Conservation (phyloP, 345 rosid genomes). For the Litchi chinensis region DNA sequence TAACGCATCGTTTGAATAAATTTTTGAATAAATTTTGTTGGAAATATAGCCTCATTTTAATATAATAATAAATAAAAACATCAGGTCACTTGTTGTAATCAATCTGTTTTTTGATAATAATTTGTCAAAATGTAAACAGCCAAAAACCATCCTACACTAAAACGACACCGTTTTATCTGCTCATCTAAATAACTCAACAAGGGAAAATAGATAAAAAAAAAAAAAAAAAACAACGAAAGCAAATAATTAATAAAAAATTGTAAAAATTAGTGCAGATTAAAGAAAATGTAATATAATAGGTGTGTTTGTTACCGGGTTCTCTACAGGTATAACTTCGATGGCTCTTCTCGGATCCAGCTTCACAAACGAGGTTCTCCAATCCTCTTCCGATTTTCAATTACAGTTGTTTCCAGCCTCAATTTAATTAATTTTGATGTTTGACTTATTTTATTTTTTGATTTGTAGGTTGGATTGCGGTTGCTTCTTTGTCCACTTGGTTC, state of each 20-base stretch:
- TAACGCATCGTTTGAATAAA: no score
- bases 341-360: conserved; percentile 49
- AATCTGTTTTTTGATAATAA: no score
- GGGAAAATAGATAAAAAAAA: no score
- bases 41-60: no score
- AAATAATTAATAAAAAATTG: background rate
- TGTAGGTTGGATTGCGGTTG: conserved; percentile 53
- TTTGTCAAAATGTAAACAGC: no score
- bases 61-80: no score
- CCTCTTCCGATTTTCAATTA: background rate
- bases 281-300: conserved; percentile 16
- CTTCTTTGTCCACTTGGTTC: conserved; percentile 55
- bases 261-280: background rate
- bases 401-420: background rate
- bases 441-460: background rate
- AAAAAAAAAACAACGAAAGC: no score
- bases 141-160: no score
- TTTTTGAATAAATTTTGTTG: no score
- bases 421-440: background rate
- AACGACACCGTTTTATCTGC: no score
- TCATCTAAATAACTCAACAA: no score
- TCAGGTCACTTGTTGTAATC: no score
- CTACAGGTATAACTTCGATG: conserved; percentile 32
- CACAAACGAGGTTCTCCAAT: conserved; percentile 35
- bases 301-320: conserved; percentile 22